These are phyloP conservation scores for Dioscorea zingiberensis DNA, from an alignment of 106 monocot genomes.

Conservation along the genomic window DNA sequence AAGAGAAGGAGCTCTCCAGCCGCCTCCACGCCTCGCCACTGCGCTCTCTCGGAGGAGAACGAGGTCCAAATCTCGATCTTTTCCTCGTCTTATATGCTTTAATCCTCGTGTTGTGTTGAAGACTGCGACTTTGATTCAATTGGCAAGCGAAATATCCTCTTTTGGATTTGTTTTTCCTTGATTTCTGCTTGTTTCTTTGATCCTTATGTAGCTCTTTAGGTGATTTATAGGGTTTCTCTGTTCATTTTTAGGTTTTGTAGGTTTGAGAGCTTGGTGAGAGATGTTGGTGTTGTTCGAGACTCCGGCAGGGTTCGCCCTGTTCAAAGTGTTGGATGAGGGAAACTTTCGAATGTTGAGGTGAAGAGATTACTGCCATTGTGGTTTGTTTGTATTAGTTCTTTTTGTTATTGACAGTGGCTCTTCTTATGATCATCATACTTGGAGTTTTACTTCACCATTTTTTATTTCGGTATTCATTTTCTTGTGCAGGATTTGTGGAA, in stretches of 20 bases:
- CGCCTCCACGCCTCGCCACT: no score
- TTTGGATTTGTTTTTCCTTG: no score
- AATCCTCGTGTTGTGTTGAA: background rate
- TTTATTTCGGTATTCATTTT: background rate
- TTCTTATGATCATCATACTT: background rate
- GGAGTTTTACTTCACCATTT: background rate
- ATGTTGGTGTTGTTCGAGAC: conserved; percentile 35
- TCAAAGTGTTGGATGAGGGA: conserved; percentile 35
- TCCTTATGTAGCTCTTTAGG: background rate
- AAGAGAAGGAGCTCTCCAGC: no score
- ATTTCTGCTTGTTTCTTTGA: no score
- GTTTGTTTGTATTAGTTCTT: background rate
- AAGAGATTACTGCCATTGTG: conserved; percentile 1
- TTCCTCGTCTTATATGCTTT: background rate
- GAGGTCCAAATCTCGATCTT: background rate
- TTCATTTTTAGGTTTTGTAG: background rate
- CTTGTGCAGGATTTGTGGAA: conserved; percentile 72
- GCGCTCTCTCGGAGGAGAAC: no score
- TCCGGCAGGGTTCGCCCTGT: conserved; percentile 35
- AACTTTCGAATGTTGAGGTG: conserved; percentile 34
- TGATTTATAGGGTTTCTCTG: background rate
- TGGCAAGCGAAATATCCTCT: no score
- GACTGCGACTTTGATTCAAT: no score
- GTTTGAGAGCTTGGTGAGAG: conserved; percentile 4
- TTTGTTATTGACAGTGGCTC: background rate